phyloP scores from a whole-genome alignment of 1,139 yeast species.

The Taphrina flavorubra region DNA sequence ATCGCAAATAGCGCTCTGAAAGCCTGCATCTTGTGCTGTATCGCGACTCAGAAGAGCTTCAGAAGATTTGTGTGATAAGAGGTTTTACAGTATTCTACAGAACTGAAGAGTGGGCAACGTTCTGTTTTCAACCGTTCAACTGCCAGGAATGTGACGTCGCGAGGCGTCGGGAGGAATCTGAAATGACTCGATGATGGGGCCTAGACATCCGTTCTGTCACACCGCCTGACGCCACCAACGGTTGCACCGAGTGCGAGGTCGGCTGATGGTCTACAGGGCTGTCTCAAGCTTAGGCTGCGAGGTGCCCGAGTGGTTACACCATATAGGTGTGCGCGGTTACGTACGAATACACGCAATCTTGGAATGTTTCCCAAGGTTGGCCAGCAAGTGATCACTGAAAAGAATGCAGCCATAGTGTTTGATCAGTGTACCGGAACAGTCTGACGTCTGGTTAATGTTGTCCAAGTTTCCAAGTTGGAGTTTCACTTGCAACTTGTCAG shows the following conservation, averaged over 20 bases:
- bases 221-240: neutral
- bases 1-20: constrained; percentile 34
- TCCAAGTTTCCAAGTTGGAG: too few species aligned
- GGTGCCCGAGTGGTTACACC: neutral
- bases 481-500: too few species aligned
- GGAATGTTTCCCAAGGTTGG: too few species aligned
- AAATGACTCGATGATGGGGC: constrained; percentile 16
- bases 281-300: neutral
- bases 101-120: neutral
- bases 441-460: too few species aligned
- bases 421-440: too few species aligned
- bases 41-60: too few species aligned
- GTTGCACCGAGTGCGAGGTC: neutral
- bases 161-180: constrained; percentile 17
- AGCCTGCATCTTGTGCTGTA: constrained; percentile 18
- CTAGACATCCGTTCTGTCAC: constrained; percentile 8
- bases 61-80: neutral
- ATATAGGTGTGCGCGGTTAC: neutral
- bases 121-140: constrained; percentile 22
- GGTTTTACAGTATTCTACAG: neutral
- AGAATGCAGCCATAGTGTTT: too few species aligned
- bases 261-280: neutral
- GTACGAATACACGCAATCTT: too few species aligned
- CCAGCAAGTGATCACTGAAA: too few species aligned
- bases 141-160: constrained; percentile 31